Base-by-base conservation (phyloP, 2,329 filamentous ascomycete genomes). In the Huntiella abstrusa region DNA sequence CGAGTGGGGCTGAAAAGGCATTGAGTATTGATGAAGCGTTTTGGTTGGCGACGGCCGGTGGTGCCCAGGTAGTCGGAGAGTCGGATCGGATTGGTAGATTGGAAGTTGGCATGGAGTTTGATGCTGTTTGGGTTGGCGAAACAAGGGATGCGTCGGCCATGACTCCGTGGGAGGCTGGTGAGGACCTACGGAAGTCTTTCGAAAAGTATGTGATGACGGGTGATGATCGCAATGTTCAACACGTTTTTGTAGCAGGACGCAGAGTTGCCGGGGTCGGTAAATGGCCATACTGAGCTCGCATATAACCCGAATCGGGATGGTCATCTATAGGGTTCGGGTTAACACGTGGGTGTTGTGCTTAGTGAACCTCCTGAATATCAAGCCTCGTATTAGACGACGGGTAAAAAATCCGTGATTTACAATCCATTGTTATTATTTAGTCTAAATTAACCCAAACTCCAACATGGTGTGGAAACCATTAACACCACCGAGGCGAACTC, bases 141-240 rank as follows among this genome's bases (percentile, higher is more conserved):
- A 53, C 53, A 15, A 47, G 52, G 2, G 52, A 51, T 2, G 50
- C 35, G 12, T 67, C 68, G 0, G 58, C 69, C 2, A 75, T 72
- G 62, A 66, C 72, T 0, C 66, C 69, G 8, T 53, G 70, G 1
- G 68, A 76, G 51, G 65, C 70, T 0, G 59, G 58, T 0, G 73
- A 78, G 43, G 58, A 58, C 0, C 36, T 60, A 0, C 54, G 57
- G 41, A 66, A 59, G 0, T 59, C 75, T 13, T 71, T 77, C 49
- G 72, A 78, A 47, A 79, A 78, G 60, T 79, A 75, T 49, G 53
- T 79, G 28, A 77, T 78, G 71, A 77, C 73, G 2, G 75, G 72
- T 0, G 75, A 79, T 54, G 75, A 80, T 54, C 62, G 75, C 4
- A 78, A 78, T 52, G 73, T 78, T 44, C 54, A 56, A 0, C 55